phyloP scores from a whole-genome alignment of 176 grass and related monocot species.

The Alopecurus myosuroides region DNA sequence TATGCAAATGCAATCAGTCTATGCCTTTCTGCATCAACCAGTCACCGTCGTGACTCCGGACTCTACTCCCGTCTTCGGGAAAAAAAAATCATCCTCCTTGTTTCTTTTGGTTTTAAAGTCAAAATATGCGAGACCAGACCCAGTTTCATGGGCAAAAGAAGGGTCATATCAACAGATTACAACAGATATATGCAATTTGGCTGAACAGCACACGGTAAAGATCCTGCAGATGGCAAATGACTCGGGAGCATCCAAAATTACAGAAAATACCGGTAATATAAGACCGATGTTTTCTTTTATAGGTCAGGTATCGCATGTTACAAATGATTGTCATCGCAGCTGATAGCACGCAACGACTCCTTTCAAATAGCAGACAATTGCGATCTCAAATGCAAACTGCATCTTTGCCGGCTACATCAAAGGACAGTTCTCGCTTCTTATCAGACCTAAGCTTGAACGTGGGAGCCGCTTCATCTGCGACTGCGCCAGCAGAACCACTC shows the following conservation, averaged over 20 bases:
- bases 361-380: no score
- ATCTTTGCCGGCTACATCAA: slow-evolving; percentile 19
- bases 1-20: slow-evolving; percentile 12
- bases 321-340: not conserved
- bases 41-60: slow-evolving; percentile 17
- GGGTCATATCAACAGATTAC: not conserved
- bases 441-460: slow-evolving; percentile 49
- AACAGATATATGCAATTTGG: no score
- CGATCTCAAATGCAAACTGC: slow-evolving; percentile 25
- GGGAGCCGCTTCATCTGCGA: not conserved
- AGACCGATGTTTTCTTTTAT: not conserved
- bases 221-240: not conserved
- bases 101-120: not conserved
- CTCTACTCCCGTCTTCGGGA: slow-evolving; percentile 28
- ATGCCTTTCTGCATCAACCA: not conserved
- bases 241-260: not conserved
- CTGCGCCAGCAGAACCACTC: not conserved
- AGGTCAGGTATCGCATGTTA: not conserved
- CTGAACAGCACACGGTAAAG: not conserved
- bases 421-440: slow-evolving; percentile 34
- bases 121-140: not conserved
- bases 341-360: not conserved
- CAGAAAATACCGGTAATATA: not conserved
- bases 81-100: not conserved
- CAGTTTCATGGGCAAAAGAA: not conserved